phyloP scores from a whole-genome alignment of 345 rosid species.

The Excoecaria cochinchinensis region DNA sequence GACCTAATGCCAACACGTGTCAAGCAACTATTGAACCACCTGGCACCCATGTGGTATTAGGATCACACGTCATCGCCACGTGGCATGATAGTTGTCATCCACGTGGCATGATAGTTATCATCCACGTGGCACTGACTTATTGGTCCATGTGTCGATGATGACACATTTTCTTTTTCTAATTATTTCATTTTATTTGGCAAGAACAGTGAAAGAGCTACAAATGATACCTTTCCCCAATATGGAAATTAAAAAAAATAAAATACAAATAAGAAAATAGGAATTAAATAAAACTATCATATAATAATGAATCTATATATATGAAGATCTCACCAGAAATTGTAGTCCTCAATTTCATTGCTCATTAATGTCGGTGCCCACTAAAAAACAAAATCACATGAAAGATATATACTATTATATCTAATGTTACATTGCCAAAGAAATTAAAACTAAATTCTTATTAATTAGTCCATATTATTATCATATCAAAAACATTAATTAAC shows the following conservation, averaged over 20 bases:
- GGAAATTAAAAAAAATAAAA: constrained; percentile 19
- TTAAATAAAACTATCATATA: neutral
- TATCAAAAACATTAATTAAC: neutral
- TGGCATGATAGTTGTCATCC: too few relatives aligned
- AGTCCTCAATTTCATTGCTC: constrained; percentile 15
- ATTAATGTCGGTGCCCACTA: constrained; percentile 59
- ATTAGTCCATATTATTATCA: neutral
- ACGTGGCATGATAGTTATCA: too few relatives aligned
- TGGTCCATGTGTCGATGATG: too few relatives aligned
- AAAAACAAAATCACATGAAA: constrained; percentile 22
- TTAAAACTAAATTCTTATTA: neutral
- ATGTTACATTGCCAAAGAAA: neutral
- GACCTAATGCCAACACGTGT: too few relatives aligned
- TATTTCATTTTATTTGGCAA: constrained; percentile 29
- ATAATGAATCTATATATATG: neutral
- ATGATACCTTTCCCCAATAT: constrained; percentile 13
- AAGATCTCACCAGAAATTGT: constrained; percentile 6
- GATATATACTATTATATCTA: neutral
- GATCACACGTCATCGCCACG: too few relatives aligned
- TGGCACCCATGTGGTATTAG: too few relatives aligned
- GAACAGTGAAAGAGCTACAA: constrained; percentile 8
- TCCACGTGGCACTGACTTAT: too few relatives aligned
- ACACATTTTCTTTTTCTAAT: constrained; percentile 1
- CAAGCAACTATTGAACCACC: too few relatives aligned
- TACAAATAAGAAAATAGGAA: neutral